These are phyloP conservation scores for Eudorina sp. DNA, from an alignment of 139 green algal species.

Conservation along the genomic window DNA sequence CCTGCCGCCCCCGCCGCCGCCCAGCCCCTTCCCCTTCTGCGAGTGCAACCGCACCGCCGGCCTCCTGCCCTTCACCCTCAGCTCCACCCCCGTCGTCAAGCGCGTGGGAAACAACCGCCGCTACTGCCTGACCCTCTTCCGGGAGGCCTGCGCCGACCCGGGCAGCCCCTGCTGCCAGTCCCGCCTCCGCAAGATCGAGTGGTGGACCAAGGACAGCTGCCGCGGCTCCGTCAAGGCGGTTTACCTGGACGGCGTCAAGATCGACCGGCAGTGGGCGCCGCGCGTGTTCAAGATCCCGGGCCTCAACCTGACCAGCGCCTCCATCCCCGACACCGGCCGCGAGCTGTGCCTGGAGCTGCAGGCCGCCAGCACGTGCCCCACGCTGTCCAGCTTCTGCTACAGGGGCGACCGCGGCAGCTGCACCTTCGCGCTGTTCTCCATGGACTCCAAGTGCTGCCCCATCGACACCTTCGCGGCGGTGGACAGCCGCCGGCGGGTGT, in stretches of 20 bases:
- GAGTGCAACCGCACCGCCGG: constrained; percentile 28
- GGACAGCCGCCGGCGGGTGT: background rate
- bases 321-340: background rate
- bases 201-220: constrained; percentile 38
- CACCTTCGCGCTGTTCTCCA: background rate
- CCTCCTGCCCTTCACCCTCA: constrained; percentile 14
- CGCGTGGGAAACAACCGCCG: background rate
- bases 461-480: background rate
- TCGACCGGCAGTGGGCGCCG: constrained; percentile 25
- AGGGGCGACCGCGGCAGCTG: background rate
- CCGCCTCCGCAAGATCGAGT: constrained; percentile 11
- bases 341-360: constrained; percentile 28
- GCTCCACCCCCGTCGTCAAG: background rate
- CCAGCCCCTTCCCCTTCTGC: constrained; percentile 38
- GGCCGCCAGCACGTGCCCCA: background rate
- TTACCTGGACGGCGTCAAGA: background rate
- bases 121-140: background rate
- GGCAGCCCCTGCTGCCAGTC: constrained; percentile 7
- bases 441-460: constrained; percentile 2
- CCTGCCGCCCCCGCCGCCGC: background rate
- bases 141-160: background rate
- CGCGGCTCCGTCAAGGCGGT: background rate
- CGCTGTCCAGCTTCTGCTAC: constrained; percentile 15
- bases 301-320: background rate
- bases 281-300: constrained; percentile 23